phyloP scores from a whole-genome alignment of 176 grass and related monocot species.

The Avena sativa region DNA sequence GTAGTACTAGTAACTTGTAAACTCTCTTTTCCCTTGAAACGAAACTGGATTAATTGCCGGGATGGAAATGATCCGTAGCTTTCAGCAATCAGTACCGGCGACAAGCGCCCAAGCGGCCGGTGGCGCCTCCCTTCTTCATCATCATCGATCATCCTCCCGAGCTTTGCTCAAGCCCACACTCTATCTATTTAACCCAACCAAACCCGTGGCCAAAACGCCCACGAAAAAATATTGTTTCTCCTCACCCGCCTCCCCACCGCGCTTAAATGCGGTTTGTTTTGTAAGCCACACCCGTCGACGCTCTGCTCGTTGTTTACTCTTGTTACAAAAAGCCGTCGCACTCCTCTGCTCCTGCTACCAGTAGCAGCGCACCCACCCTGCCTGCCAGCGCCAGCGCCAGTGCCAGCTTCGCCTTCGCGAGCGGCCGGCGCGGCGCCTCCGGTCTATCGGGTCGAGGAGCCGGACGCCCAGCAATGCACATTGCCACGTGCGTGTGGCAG shows the following conservation, averaged over 20 bases:
- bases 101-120: background rate
- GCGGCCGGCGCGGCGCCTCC: constrained; percentile 9
- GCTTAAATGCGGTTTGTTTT: constrained; percentile 53
- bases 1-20: background rate
- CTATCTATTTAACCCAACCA: constrained; percentile 56
- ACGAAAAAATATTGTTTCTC: background rate
- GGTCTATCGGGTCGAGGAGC: background rate
- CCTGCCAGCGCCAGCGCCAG: background rate
- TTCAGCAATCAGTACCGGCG: background rate
- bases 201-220: constrained; percentile 23
- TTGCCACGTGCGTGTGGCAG: constrained; percentile 56
- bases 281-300: constrained; percentile 17
- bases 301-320: constrained; percentile 30
- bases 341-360: background rate
- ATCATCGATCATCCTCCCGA: background rate
- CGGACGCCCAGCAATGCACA: constrained; percentile 45
- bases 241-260: constrained; percentile 54
- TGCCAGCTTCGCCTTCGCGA: background rate
- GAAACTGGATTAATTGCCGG: background rate
- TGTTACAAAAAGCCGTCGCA: constrained; percentile 36
- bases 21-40: background rate
- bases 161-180: constrained; percentile 12
- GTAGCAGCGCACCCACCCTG: constrained; percentile 20
- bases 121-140: background rate
- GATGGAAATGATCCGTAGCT: constrained; percentile 14